Base-by-base conservation (phyloP, 1,139 yeast genomes). In the Pichia sp. region DNA sequence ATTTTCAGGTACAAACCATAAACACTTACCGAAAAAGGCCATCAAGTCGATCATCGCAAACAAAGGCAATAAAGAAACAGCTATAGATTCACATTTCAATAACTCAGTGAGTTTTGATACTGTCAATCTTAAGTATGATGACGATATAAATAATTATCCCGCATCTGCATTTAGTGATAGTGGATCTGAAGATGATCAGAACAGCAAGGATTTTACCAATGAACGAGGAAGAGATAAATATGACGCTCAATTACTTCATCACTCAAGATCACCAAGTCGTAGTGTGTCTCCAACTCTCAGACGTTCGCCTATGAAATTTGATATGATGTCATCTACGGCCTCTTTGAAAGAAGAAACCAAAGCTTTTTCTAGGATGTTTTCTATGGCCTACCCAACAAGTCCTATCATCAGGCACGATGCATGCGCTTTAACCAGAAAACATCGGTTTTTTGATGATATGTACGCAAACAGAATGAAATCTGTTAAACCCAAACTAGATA, bases 371-470 rank as follows among this genome's bases (percentile, higher is more conserved):
- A 44, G 32, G 9, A 27, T 45, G 1, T 48, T 48, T 29, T 39
- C 42, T n/a, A 27, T 43, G 4, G 41, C 48, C 27, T 62, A 58
- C 44, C 66, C 64, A 39, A 61, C 61, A 8, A 49, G 50, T 16
- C 65, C 64, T 27, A 63, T 59, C 26, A 56, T 61, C n/a, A 58
- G 59, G 2, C 62, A 60, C 53, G 67, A 69, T 46, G 77, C 81
- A 4, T 73, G 79, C 53, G 71, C 79, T 2, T 62, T 67, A 41
- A 68, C 77, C 6, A 69, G 69, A 50, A 59, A 66, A 41, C 84
- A 78, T 56, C 58, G 59, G 38, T 60, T 68, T 29, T 77, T 60
- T 50, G 62, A 58, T 48, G 45, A 48, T 39, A 41, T 64, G 40
- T 58, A 64, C 32, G 60, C 64, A 27, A 53, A 57, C 5, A 49